phyloP scores from a whole-genome alignment of 2,329 filamentous ascomycete genomes.

The Pseudopithomyces maydicus region DNA sequence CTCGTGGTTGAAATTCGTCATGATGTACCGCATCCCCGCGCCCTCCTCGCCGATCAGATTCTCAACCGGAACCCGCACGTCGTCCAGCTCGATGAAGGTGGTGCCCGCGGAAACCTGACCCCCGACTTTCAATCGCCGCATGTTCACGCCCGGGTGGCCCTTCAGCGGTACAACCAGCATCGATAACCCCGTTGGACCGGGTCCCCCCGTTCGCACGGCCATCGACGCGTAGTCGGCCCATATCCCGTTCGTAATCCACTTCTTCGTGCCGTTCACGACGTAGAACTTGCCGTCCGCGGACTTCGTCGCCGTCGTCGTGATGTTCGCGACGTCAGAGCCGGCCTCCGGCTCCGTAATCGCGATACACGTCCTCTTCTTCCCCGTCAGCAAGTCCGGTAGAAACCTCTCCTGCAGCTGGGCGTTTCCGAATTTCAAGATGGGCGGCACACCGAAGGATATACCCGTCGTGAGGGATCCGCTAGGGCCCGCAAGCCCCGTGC shows the following conservation, averaged over 20 bases:
- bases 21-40: conserved; percentile 62
- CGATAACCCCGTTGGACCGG: conserved; percentile 60
- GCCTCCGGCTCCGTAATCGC: conserved; percentile 80
- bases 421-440: conserved; percentile 70
- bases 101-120: conserved; percentile 67
- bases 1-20: conserved; percentile 61
- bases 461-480: conserved; percentile 68
- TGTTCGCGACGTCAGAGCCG: conserved; percentile 69
- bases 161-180: conserved; percentile 68
- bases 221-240: conserved; percentile 67
- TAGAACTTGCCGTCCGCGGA: conserved; percentile 75
- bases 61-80: conserved; percentile 59
- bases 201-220: conserved; percentile 63
- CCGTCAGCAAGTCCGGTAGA: conserved; percentile 70
- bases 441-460: conserved; percentile 72
- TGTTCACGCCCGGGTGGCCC: conserved; percentile 66
- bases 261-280: conserved; percentile 70
- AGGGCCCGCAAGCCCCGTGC: conserved; percentile 69
- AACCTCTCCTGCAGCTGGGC: conserved; percentile 65
- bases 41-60: conserved; percentile 62
- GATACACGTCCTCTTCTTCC: conserved; percentile 71
- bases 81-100: conserved; percentile 61
- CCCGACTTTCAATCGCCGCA: conserved; percentile 69
- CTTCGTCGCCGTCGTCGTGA: conserved; percentile 70
- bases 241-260: conserved; percentile 69